A percentile compares a stretch with the other conserved stretches of the same genome.
Conservation (phyloP, 2,329 filamentous ascomycete genomes). For the Dothistroma pini region DNA sequence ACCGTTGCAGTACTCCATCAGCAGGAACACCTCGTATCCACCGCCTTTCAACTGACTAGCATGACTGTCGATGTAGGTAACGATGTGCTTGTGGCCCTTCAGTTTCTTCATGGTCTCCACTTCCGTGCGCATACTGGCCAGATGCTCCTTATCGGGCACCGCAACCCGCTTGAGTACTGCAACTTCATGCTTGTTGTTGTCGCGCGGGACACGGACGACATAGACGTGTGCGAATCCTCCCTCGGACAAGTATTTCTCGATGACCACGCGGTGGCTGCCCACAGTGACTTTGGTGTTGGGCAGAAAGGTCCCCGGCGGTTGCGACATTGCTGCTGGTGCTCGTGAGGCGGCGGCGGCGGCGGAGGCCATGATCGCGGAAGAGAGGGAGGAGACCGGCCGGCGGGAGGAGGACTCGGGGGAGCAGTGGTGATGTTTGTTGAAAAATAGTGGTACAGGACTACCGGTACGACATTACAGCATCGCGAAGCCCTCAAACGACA, state of each 20-base stretch:
- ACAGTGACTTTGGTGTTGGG: conserved; percentile 97
- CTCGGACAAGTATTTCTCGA: conserved; percentile 96
- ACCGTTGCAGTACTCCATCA: conserved; percentile 97
- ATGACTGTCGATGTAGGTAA: conserved; percentile 98
- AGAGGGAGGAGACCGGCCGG: neutral
- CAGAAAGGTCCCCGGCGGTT: conserved; percentile 70
- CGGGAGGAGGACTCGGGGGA: neutral
- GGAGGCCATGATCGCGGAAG: neutral
- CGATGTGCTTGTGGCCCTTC: conserved; percentile 92
- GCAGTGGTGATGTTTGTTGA: neutral
- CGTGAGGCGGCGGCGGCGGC: neutral
- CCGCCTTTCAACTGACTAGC: conserved; percentile 89
- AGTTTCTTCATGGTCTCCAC: conserved; percentile 99
- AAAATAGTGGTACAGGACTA: neutral
- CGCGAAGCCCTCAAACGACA: neutral
- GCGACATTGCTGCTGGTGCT: conserved; percentile 5
- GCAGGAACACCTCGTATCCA: conserved; percentile 94
- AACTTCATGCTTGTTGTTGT: conserved; percentile 71
- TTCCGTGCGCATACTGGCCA: conserved; percentile 95
- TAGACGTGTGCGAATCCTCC: conserved; percentile 99
- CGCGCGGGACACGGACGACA: conserved; percentile 78
- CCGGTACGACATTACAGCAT: neutral
- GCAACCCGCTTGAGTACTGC: conserved; percentile 93
- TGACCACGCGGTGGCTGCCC: conserved; percentile 84
- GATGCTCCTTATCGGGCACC: conserved; percentile 89